Evolutionary conservation across 1,139 yeast species (phyloP), one percentile per base, ranked within the genome.

Genomic region (Hansenula anomala): DNA sequence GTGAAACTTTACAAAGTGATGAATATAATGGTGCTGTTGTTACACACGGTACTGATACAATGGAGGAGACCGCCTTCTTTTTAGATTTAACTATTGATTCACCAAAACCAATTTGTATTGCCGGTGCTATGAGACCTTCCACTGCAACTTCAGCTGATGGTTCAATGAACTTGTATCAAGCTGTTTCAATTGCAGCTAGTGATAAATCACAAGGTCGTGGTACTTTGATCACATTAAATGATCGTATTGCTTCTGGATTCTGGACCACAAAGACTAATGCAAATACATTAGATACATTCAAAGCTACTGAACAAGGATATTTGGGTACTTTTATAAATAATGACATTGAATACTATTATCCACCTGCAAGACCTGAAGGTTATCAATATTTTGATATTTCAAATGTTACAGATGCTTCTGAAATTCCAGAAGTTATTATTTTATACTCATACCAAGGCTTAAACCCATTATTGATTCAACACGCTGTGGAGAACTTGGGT

Each of bases 111-210:
- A 66, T 75, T 29, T 78, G 75, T 15, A 51, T 75, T 53, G 74
- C 76, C 52, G 82, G 82, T 8, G 70, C 77, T 6, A 75, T 75
- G 81, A 63, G 82, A 48, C 82, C 82, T 1, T 66, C 78, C 9
- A 72, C 79, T 13, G 77, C 79, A 7, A 69, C 75, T 16, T 71
- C 78, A 4, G 73, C 78, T 16, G 82, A 75, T 54, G 82, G 82
- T 1, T 78, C 79, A 11, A 74, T 75, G 78, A 75, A 75, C 52
- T 60, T 75, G 40, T 75, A 74, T 53, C 80, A 75, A 51, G 78
- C 80, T 1, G 74, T 74, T 32, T 68, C 69, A 3, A 69, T 75
- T 39, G 80, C 81, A 4, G 55, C 73, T 1, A 58, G 61, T 37
- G 58, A 58, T 30, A 56, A 61, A 30, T 61, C 74, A 14, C 51